Evolutionary conservation across 208 protist species (phyloP).

Genomic region (Trypanosoma vivax): DNA sequence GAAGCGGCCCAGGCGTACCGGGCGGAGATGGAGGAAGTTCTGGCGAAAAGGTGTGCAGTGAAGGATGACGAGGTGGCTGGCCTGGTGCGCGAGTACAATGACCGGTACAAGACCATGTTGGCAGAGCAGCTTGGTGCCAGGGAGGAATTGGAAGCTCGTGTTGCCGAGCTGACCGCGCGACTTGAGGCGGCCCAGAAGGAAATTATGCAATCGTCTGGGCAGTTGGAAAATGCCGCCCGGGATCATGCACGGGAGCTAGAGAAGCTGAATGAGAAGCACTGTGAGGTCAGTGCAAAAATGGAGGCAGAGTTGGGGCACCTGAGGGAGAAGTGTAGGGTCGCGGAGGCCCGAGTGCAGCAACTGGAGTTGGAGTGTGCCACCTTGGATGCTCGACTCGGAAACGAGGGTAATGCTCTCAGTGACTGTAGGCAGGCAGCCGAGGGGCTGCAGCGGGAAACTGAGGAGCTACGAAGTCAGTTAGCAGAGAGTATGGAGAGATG

Average conservation of each 20-base stretch:
- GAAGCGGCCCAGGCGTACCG: conserved; percentile 14
- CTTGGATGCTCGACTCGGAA: conserved; percentile 14
- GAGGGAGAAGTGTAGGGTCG: conserved; percentile 9
- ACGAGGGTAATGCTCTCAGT: conserved; percentile 11
- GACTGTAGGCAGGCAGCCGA: conserved; percentile 11
- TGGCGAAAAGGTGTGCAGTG: conserved; percentile 22
- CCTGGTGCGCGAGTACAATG: conserved; percentile 89
- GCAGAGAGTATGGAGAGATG: conserved; percentile 8
- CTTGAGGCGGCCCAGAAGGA: conserved; percentile 31
- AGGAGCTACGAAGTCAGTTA: conserved; percentile 14
- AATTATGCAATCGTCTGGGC: too few relatives aligned
- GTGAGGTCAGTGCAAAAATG: not conserved
- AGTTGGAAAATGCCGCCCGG: too few relatives aligned
- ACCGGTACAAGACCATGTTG: conserved; percentile 90
- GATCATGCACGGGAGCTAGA: conserved; percentile 24
- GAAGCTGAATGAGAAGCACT: conserved; percentile 7
- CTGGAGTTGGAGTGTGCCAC: conserved; percentile 6
- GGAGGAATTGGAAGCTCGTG: conserved; percentile 56
- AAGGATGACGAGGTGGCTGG: conserved; percentile 69
- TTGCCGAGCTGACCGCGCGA: conserved; percentile 22
- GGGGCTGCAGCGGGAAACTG: conserved; percentile 4
- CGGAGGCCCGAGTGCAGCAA: conserved; percentile 3
- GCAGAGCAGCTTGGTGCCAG: conserved; percentile 78
- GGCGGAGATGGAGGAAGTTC: conserved; percentile 26
- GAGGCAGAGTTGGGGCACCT: not conserved